These are phyloP conservation scores for Penicillium sp. DNA, from an alignment of 2,329 filamentous ascomycete species.

Conservation along the genomic window DNA sequence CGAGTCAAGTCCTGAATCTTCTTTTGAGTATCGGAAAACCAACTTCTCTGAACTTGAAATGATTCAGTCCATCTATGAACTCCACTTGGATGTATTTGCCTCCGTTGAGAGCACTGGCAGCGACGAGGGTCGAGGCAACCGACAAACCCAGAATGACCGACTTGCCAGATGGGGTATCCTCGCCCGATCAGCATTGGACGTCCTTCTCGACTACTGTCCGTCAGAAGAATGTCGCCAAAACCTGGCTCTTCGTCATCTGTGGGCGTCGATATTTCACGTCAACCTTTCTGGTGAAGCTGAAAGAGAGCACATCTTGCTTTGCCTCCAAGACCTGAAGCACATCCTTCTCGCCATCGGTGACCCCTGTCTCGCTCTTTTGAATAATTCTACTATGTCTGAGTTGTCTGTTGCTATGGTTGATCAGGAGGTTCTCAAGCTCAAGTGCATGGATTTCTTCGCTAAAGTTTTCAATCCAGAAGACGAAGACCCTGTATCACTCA, in stretches of 20 bases:
- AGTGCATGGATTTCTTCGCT: conserved; percentile 95
- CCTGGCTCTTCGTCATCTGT: conserved; percentile 67
- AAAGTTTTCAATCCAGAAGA: conserved; percentile 85
- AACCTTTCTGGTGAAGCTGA: conserved; percentile 61
- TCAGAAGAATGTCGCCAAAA: conserved; percentile 44
- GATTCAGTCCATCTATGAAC: conserved; percentile 67
- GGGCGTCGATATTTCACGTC: conserved; percentile 68
- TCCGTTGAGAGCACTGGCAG: conserved; percentile 67
- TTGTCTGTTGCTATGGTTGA: conserved; percentile 84
- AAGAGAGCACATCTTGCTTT: conserved; percentile 66
- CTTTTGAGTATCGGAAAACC: conserved; percentile 37
- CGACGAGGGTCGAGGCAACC: conserved; percentile 59
- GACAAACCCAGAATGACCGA: conserved; percentile 62
- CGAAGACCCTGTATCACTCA: conserved; percentile 80
- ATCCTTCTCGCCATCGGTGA: conserved; percentile 57
- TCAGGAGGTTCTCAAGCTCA: conserved; percentile 87
- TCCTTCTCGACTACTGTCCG: conserved; percentile 44
- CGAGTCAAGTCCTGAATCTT: conserved; percentile 18
- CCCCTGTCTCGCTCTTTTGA: conserved; percentile 68
- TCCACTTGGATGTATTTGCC: conserved; percentile 70
- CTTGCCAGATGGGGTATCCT: conserved; percentile 66
- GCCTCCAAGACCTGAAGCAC: conserved; percentile 66
- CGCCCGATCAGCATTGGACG: conserved; percentile 59
- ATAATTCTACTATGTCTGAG: conserved; percentile 88
- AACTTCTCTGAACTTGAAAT: conserved; percentile 57